Evolutionary conservation across 352 stramenopile species (phyloP), one percentile per base, ranked within the genome.

Genomic region (Pythium coloratum): DNA sequence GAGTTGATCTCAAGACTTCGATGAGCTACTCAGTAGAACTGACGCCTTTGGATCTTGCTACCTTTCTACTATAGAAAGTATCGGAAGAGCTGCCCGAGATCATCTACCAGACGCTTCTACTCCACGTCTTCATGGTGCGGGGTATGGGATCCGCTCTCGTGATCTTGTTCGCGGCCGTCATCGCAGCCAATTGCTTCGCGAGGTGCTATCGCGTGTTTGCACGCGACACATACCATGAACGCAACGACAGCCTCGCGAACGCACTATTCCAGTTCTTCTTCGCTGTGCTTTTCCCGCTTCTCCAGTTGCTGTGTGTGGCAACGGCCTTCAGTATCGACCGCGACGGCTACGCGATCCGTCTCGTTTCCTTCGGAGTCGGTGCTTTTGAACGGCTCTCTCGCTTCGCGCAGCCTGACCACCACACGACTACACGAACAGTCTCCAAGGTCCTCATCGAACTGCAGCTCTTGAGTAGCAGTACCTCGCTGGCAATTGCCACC

Each of bases 41-140:
- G 13, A 44, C 40, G 33, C 20, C 20, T 24, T 24, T 24, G 20
- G 20, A 24, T 24, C 20, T 24, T 24, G 20, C 20, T 24, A 0
- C n/a, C n/a, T 24, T 51, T 18, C 20, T 16, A 32, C 8, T 1
- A 54, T 14, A 70, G 64, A 70, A 70, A 70, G 51, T 70, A 20
- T 62, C 58, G 9, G 64, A 70, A 20, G 64, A 70, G 38, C 26
- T 70, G 4, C 64, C 64, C 6, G 64, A 70, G 20, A 61, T 70
- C 58, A 51, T 32, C n/a, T 70, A 66, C 57, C 64, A 70, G 58
- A 70, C 64, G 2, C 14, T 70, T 49, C 64, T 70, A 8, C 58
- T 70, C n/a, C 26, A 53, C 40, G 47, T 57, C 12, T 62, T 33
- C 49, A 70, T 70, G 64, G 36, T 13, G 0, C 40, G 24, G 18